phyloP scores from a whole-genome alignment of 306 rosid genomes.

The Pyrus communis region DNA sequence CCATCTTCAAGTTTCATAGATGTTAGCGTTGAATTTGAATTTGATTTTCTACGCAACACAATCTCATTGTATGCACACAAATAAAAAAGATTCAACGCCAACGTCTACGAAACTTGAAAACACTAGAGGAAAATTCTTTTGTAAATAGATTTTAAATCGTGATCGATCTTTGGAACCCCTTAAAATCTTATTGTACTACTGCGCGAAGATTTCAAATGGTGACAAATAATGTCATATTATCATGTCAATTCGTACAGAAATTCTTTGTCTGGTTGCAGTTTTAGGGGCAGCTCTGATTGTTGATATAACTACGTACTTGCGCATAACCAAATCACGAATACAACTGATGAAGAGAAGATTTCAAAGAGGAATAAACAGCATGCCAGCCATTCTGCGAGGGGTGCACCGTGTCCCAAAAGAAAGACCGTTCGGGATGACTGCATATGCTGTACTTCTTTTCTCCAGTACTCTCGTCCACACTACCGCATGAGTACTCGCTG shows the following conservation, averaged over 20 bases:
- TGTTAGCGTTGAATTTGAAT: not conserved
- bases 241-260: too few relatives aligned
- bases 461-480: conserved; percentile 10
- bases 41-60: not conserved
- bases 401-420: conserved; percentile 26
- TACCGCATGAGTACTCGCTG: conserved; percentile 16
- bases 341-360: conserved; percentile 7
- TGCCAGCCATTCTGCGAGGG: conserved; percentile 27
- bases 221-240: too few relatives aligned
- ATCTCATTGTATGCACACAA: too few relatives aligned
- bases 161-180: not conserved
- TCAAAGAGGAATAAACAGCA: not conserved
- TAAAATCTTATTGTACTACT: too few relatives aligned
- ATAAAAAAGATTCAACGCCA: not conserved
- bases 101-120: not conserved
- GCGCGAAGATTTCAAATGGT: too few relatives aligned
- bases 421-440: conserved; percentile 3
- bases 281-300: not conserved
- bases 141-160: not conserved
- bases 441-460: conserved; percentile 16
- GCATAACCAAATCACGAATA: not conserved
- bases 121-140: not conserved
- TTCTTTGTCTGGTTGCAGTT: too few relatives aligned
- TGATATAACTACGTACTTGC: not conserved
- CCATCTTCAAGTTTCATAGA: not conserved